These are phyloP conservation scores for Nicotiana tabacum DNA, from an alignment of 257 asterid species.

Conservation along the genomic window DNA sequence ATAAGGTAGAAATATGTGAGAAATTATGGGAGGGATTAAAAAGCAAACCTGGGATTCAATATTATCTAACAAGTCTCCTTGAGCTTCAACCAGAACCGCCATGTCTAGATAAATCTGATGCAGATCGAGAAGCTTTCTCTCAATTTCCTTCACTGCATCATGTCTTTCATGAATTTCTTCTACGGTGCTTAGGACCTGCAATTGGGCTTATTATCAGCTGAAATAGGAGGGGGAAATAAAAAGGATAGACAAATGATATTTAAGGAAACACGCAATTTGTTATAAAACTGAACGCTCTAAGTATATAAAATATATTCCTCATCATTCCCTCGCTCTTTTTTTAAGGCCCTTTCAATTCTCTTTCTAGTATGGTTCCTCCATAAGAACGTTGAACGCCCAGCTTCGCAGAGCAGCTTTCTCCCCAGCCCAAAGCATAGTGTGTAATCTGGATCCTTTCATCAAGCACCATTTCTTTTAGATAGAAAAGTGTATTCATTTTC, in stretches of 20 bases:
- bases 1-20: not conserved
- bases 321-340: no score
- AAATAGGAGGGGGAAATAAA: not conserved
- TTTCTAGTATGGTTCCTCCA: no score
- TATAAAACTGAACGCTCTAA: not conserved
- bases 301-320: not conserved
- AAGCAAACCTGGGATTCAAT: slow-evolving; percentile 69
- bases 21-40: slow-evolving; percentile 4
- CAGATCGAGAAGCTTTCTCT: slow-evolving; percentile 76
- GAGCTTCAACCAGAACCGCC: slow-evolving; percentile 84
- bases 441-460: no score
- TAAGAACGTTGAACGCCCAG: no score
- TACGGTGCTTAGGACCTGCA: slow-evolving; percentile 56
- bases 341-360: no score
- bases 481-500: no score
- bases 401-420: no score
- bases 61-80: slow-evolving; percentile 79
- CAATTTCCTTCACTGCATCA: slow-evolving; percentile 78
- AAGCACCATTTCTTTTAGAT: no score
- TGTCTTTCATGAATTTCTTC: slow-evolving; percentile 96
- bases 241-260: not conserved
- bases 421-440: no score
- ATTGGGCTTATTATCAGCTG: not conserved
- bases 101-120: slow-evolving; percentile 86
- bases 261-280: not conserved